Percentiles rank a stretch among this genome's conserved stretches.
phyloP scores from a whole-genome alignment of 2,329 filamentous ascomycete species.

The Colletotrichum navitas region DNA sequence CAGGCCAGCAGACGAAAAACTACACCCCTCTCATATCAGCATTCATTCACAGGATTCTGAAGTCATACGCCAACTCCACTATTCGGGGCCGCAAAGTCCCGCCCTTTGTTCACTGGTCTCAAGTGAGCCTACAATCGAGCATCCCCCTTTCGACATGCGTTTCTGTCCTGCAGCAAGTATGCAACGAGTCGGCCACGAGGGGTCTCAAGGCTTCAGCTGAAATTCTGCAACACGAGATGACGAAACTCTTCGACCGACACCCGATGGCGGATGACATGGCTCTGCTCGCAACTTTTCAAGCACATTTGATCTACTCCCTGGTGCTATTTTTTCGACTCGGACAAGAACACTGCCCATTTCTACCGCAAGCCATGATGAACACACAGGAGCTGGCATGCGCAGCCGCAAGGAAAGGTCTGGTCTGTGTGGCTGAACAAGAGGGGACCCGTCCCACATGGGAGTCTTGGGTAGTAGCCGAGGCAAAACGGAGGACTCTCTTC shows the following conservation, averaged over 20 bases:
- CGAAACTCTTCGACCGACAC: slow-evolving; percentile 50
- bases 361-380: slow-evolving; percentile 60
- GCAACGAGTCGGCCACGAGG: slow-evolving; percentile 51
- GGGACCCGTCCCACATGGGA: slow-evolving; percentile 62
- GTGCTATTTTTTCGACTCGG: slow-evolving; percentile 58
- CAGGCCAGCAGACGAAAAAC: slow-evolving; percentile 57
- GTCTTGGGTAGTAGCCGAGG: slow-evolving; percentile 64
- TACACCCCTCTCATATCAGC: slow-evolving; percentile 54
- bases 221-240: slow-evolving; percentile 59
- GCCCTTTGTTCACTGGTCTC: slow-evolving; percentile 60
- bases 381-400: slow-evolving; percentile 63
- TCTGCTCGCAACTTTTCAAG: slow-evolving; percentile 62
- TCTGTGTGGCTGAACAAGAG: slow-evolving; percentile 57
- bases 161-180: slow-evolving; percentile 54
- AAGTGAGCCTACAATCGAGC: slow-evolving; percentile 46
- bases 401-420: slow-evolving; percentile 55
- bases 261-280: slow-evolving; percentile 46
- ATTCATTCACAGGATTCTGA: slow-evolving; percentile 58
- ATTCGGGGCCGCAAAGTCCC: slow-evolving; percentile 54
- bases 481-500: slow-evolving; percentile 65
- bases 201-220: slow-evolving; percentile 45
- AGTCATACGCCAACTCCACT: slow-evolving; percentile 56
- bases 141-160: slow-evolving; percentile 57
- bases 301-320: slow-evolving; percentile 66
- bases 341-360: slow-evolving; percentile 46